These are phyloP conservation scores for Podospora pseudopauciseta DNA, from an alignment of 495 filamentous ascomycete species.

Conservation along the genomic window DNA sequence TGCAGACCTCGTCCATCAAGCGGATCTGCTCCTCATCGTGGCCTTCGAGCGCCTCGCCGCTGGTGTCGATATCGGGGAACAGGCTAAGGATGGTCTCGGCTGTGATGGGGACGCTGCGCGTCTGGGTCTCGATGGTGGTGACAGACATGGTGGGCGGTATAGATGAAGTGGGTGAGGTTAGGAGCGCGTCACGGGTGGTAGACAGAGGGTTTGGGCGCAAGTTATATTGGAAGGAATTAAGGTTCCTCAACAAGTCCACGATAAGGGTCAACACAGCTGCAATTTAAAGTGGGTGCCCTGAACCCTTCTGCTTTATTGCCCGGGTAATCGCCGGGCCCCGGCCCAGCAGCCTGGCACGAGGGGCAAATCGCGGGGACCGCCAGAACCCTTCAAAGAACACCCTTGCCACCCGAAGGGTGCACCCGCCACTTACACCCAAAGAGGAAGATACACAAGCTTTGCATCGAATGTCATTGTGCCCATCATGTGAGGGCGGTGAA, in stretches of 20 bases:
- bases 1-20: constrained; percentile 99
- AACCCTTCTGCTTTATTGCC: constrained; percentile 3
- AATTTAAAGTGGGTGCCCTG: not conserved
- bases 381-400: not conserved
- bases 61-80: constrained; percentile 96
- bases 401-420: not conserved
- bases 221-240: not conserved
- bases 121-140: constrained; percentile 41
- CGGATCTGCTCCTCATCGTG: constrained; percentile 98
- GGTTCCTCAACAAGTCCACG: not conserved
- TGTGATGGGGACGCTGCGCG: constrained; percentile 56
- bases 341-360: not conserved
- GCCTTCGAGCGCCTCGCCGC: constrained; percentile 68
- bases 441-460: not conserved
- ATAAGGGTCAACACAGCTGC: not conserved
- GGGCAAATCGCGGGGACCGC: not conserved
- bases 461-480: not conserved
- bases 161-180: not conserved
- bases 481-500: no score
- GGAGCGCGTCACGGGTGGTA: not conserved
- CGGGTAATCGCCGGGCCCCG: not conserved
- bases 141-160: constrained; percentile 28
- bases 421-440: not conserved
- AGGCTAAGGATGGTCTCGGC: constrained; percentile 82
- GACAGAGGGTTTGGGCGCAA: not conserved